These are phyloP conservation scores for Fusarium illudens DNA, from an alignment of 2,329 filamentous ascomycete species.

Conservation along the genomic window DNA sequence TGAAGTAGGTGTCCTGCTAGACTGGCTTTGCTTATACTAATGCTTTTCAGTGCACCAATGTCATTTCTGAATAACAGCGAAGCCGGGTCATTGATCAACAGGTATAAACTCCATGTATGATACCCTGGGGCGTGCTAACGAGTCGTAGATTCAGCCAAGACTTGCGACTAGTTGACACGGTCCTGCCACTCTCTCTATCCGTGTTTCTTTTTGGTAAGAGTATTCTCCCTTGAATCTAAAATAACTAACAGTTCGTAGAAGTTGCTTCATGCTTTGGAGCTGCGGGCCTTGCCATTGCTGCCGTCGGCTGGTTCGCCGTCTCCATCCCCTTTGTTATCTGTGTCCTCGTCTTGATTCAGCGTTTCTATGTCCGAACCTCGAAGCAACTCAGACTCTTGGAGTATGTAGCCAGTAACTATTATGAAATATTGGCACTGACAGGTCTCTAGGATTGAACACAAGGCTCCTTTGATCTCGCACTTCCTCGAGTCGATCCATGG, in stretches of 20 bases:
- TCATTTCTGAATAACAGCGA: conserved; percentile 42
- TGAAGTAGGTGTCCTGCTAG: conserved; percentile 22
- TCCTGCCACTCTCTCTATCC: conserved; percentile 45
- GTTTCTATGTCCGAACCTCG: conserved; percentile 63
- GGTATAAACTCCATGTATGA: conserved; percentile 15
- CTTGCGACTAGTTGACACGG: conserved; percentile 51
- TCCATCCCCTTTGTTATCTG: conserved; percentile 54
- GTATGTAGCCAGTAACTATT: conserved; percentile 11
- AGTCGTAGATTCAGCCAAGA: conserved; percentile 52
- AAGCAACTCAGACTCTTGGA: conserved; percentile 64
- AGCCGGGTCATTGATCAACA: conserved; percentile 42
- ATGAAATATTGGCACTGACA: background rate
- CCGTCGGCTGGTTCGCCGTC: conserved; percentile 56
- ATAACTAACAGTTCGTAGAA: conserved; percentile 28
- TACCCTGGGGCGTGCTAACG: background rate
- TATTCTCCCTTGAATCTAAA: fast-evolving
- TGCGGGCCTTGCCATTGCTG: conserved; percentile 54
- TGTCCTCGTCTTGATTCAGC: conserved; percentile 56
- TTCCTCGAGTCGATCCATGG: conserved; percentile 47
- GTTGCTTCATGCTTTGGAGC: conserved; percentile 51
- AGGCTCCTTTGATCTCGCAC: conserved; percentile 46
- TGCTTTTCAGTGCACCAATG: conserved; percentile 35
- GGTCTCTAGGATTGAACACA: conserved; percentile 43
- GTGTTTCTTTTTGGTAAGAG: conserved; percentile 42
- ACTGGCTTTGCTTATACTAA: background rate